A percentile compares a stretch with the other conserved stretches of the same genome.
phyloP scores from a whole-genome alignment of 352 stramenopile genomes.

The Phytophthora meadii region DNA sequence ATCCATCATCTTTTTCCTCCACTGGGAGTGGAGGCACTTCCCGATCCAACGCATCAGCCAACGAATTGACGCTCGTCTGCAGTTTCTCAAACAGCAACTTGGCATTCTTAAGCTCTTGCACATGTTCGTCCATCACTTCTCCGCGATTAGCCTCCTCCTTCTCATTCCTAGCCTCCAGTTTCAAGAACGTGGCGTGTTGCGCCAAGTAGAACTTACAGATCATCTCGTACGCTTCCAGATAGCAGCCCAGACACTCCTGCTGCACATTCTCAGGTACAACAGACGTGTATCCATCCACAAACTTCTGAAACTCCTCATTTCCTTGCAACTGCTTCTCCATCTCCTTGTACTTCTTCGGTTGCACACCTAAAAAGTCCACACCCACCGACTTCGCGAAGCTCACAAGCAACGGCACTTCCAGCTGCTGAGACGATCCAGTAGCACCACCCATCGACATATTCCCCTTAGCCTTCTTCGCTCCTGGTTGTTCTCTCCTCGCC shows the following conservation, averaged over 20 bases:
- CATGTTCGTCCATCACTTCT: slow-evolving; percentile 76
- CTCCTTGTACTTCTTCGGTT: slow-evolving; percentile 73
- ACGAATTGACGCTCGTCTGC: slow-evolving; percentile 81
- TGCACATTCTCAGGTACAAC: slow-evolving; percentile 78
- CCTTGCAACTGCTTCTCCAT: slow-evolving; percentile 44
- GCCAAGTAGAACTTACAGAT: slow-evolving; percentile 91
- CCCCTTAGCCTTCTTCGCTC: slow-evolving; percentile 38
- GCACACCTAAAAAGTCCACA: slow-evolving; percentile 87
- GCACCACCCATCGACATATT: slow-evolving; percentile 43
- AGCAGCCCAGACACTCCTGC: slow-evolving; percentile 75
- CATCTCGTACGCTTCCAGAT: slow-evolving; percentile 89
- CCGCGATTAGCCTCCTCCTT: slow-evolving; percentile 89
- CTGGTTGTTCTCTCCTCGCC: slow-evolving; percentile 53
- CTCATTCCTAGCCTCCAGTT: slow-evolving; percentile 94
- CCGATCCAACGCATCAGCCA: slow-evolving; percentile 81
- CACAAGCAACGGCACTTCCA: slow-evolving; percentile 94
- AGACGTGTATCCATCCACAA: slow-evolving; percentile 42
- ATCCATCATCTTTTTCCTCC: slow-evolving; percentile 66
- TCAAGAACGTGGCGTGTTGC: slow-evolving; percentile 91
- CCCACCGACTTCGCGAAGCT: slow-evolving; percentile 94
- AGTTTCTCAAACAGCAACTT: slow-evolving; percentile 89
- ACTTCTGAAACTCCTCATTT: slow-evolving; percentile 46
- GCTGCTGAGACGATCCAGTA: slow-evolving; percentile 50
- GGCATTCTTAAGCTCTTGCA: slow-evolving; percentile 74
- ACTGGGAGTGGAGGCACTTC: slow-evolving; percentile 75